Evolutionary conservation across 495 filamentous ascomycete species (phyloP).

Genomic region (Terfezia boudieri): DNA sequence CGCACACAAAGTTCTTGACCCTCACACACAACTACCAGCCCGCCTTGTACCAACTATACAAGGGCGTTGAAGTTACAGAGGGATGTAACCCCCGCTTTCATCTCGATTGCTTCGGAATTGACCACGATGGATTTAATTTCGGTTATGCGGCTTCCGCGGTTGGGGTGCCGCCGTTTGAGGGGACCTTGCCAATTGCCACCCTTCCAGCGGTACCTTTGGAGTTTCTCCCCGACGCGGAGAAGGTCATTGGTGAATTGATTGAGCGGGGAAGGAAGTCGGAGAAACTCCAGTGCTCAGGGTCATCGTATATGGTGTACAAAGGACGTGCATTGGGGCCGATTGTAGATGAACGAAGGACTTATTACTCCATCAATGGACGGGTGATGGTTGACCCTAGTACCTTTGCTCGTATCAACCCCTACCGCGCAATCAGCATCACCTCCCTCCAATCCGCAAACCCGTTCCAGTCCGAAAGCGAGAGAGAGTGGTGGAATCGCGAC

Average conservation of each 20-base stretch:
- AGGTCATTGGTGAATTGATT: conserved; percentile 22
- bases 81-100: neutral
- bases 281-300: conserved; percentile 29
- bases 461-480: neutral
- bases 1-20: neutral
- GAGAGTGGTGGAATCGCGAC: neutral
- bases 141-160: conserved; percentile 26
- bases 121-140: conserved; percentile 38
- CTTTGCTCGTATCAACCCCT: conserved; percentile 6
- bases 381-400: conserved; percentile 31
- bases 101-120: conserved; percentile 18
- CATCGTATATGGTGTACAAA: conserved; percentile 38
- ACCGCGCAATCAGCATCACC: neutral
- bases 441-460: neutral
- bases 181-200: conserved; percentile 32
- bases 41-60: neutral
- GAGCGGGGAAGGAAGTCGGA: conserved; percentile 30
- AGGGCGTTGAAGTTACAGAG: neutral
- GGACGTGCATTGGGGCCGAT: conserved; percentile 25
- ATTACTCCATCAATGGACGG: conserved; percentile 30
- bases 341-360: conserved; percentile 17
- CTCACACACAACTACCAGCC: neutral
- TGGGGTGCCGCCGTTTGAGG: conserved; percentile 29
- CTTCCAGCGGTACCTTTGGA: conserved; percentile 34
- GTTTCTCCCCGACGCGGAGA: conserved; percentile 28